A percentile compares a stretch with the other conserved stretches of the same genome.
Conservation (phyloP, 2,329 filamentous ascomycete species). For the Epichloe uncinata region DNA sequence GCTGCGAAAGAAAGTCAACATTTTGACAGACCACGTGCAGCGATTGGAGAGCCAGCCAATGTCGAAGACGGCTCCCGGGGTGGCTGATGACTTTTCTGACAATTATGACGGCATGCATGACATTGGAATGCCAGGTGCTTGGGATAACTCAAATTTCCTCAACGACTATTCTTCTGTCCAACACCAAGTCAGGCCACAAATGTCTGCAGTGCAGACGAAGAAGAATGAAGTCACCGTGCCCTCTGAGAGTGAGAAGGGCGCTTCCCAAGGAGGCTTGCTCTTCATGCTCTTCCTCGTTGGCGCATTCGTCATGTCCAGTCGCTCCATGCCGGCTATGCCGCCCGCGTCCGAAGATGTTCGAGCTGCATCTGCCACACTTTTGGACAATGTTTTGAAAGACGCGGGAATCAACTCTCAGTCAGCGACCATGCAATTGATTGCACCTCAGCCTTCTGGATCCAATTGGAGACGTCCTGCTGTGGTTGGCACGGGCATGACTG, state of each 20-base stretch:
- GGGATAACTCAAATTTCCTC: constrained; percentile 65
- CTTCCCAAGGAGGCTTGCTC: constrained; percentile 69
- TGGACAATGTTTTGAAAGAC: constrained; percentile 73
- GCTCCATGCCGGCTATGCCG: constrained; percentile 57
- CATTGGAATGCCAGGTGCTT: constrained; percentile 66
- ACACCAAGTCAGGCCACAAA: constrained; percentile 44
- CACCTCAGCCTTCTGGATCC: constrained; percentile 39
- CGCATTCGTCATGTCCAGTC: constrained; percentile 87
- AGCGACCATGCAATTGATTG: constrained; percentile 30
- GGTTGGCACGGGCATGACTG: constrained; percentile 32
- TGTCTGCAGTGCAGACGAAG: constrained; percentile 39
- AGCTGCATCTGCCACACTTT: constrained; percentile 60
- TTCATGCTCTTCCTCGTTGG: constrained; percentile 95
- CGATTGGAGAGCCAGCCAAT: constrained; percentile 50
- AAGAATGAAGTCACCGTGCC: constrained; percentile 27
- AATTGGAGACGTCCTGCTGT: constrained; percentile 30
- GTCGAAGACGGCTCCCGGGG: constrained; percentile 19
- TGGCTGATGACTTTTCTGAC: constrained; percentile 50
- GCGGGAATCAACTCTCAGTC: constrained; percentile 44
- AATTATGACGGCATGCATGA: constrained; percentile 74
- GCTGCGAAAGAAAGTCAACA: constrained; percentile 81
- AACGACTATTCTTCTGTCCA: constrained; percentile 53
- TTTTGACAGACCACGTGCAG: constrained; percentile 61
- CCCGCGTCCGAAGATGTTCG: constrained; percentile 70
- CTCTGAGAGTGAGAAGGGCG: constrained; percentile 45